A percentile compares a stretch with the other conserved stretches of the same genome.
Conservation (phyloP, 2,329 filamentous ascomycete genomes). For the Scedosporium minutisporum region DNA sequence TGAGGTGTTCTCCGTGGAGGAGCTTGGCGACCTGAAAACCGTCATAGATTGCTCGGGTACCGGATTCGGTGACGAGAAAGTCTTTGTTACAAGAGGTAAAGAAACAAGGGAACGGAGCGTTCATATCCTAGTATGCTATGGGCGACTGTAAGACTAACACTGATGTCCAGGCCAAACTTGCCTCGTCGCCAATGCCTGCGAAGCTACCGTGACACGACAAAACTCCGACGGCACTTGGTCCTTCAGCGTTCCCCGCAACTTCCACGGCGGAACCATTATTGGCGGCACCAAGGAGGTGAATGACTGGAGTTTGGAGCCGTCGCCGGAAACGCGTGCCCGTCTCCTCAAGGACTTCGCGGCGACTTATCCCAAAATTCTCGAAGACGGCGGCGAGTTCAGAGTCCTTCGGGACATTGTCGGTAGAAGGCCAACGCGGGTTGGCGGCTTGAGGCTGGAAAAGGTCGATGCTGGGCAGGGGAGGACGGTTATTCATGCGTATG, state of each 20-base stretch:
- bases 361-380: slow-evolving; percentile 25
- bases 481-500: slow-evolving; percentile 43
- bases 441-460: slow-evolving; percentile 42
- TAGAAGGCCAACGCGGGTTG: slow-evolving; percentile 32
- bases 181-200: slow-evolving; percentile 28
- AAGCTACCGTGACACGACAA: slow-evolving; percentile 46
- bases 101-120: not conserved
- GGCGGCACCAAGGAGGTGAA: slow-evolving; percentile 55
- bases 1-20: slow-evolving; percentile 27
- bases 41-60: slow-evolving; percentile 37
- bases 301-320: slow-evolving; percentile 43
- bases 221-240: slow-evolving; percentile 53
- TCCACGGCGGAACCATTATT: slow-evolving; percentile 54
- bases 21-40: slow-evolving; percentile 16
- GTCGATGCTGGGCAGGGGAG: slow-evolving; percentile 25
- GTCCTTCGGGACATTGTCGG: slow-evolving; percentile 35
- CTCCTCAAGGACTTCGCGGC: slow-evolving; percentile 31
- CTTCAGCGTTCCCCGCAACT: slow-evolving; percentile 52
- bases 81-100: slow-evolving; percentile 33
- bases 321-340: slow-evolving; percentile 30
- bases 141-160: not conserved
- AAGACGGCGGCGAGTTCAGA: slow-evolving; percentile 15
- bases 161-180: slow-evolving; percentile 33
- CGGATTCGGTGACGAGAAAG: slow-evolving; percentile 31
- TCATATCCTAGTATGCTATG: not conserved